Base-by-base conservation (phyloP, 768 basidiomycete genomes). In the Pleurotus eryngii region DNA sequence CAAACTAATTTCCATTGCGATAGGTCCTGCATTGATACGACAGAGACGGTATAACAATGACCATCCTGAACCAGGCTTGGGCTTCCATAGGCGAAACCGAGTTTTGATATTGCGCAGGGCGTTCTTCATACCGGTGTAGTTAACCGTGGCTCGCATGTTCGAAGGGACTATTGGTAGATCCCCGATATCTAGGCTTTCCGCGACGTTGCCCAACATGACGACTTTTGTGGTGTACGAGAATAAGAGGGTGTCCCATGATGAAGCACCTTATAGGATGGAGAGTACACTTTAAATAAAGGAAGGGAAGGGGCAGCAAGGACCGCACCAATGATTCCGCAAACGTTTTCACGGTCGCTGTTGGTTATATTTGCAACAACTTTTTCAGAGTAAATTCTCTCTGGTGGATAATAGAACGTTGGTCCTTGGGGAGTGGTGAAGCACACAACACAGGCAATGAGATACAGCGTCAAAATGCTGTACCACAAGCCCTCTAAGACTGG, bases 151-250 rank as follows among this genome's bases (percentile, higher is more conserved):
- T 27, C 94, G 89, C 83, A 93, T 86, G 63, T 81, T 69, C 0
- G 78, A 82, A 0, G 89, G 83, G 7, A 95, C 81, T 55, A 95
- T 85, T 4, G 94, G 95, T 27, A 97, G 75, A 67, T 97, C 93
- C 59, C 86, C 92, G 18, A 93, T 91, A 62, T 96, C 90, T 46
- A 96, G 80, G 57, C 82, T 87, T 56, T 81, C 78, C 1, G 87
- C 77, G 2, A 76, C 77, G 70, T 92, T 84, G 2, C 92, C 94
- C 42, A 94, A 84, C 82, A 86, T 85, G 56, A 95, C 84, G 12
- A 97, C 90, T 59, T 88, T 86, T 1, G 92, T 95, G 38, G 89
- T 92, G 68, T 93, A 95, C 14, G 85, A 85, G 70, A 97, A 97
- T n/a, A 94, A 71, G 4, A 97, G 70, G 50, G 75, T 72, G 56